Percentiles rank a stretch among this genome's conserved stretches.
Conservation (phyloP, 1,284 basidiomycete species). For the Boletus smithii region DNA sequence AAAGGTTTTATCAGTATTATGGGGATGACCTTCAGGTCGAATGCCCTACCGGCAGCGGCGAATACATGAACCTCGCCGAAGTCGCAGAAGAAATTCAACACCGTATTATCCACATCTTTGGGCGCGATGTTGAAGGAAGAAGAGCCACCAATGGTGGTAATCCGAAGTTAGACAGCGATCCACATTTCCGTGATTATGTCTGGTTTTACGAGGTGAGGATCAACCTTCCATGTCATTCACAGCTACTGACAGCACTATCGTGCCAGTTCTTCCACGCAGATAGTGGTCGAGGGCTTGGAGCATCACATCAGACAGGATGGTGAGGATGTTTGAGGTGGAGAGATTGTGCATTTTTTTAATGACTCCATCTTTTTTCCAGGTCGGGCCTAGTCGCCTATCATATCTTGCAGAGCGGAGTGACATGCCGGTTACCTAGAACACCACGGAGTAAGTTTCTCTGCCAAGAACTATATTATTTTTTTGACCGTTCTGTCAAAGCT, state of each 20-base stretch:
- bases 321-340: conserved; percentile 34
- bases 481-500: conserved; percentile 46
- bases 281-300: conserved; percentile 86
- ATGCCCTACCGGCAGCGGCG: conserved; percentile 93
- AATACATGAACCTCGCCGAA: conserved; percentile 90
- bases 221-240: neutral
- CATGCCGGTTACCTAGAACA: conserved; percentile 81
- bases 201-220: conserved; percentile 83
- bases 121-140: conserved; percentile 80
- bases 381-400: conserved; percentile 91
- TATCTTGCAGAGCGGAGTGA: conserved; percentile 83
- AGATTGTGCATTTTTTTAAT: neutral
- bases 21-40: conserved; percentile 88
- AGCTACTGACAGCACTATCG: conserved; percentile 5
- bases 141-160: conserved; percentile 92
- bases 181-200: conserved; percentile 95
- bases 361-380: conserved; percentile 38
- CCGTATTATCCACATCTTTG: conserved; percentile 95
- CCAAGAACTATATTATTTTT: neutral
- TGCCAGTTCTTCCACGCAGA: conserved; percentile 92
- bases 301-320: conserved; percentile 98
- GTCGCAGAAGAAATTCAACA: conserved; percentile 98
- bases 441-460: conserved; percentile 62
- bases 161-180: conserved; percentile 83
- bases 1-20: conserved; percentile 97